Base-by-base conservation (phyloP, 140 eudicot species). In the Flaveria floridana region DNA sequence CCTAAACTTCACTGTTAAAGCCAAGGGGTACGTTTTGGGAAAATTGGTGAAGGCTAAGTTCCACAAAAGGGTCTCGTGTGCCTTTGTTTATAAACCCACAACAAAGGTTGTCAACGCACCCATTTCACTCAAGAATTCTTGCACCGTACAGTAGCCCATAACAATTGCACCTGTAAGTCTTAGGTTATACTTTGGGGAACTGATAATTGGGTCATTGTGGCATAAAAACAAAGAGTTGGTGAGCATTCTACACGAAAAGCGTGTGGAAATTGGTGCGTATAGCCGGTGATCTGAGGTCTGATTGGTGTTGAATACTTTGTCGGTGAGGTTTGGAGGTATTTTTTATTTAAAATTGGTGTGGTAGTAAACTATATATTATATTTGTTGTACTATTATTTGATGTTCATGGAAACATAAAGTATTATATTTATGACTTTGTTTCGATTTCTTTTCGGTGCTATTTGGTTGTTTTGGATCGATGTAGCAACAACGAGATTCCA, bases 1-100 rank as follows among this genome's bases (percentile, higher is more conserved):
- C 70, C 75, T 95, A 72, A 82, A 79, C 51, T 88, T 91, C 81
- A 82, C 79, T 56, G 89, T 95, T 67, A 81, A 91, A 68, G 96
- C 92, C 68, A 83, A 86, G 53, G 97, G 91, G 1, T 91, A 95
- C 62, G 95, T 88, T 53, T 44, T 95, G 68, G 99, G 99, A 3
- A 85, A 80, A 61, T 50, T 90, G 77, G 97, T 93, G 26, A 93
- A 88, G 82, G 91, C 96, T 18, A 93, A 84, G 83, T 93, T 88
- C 75, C 30, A 76, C 75, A 88, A 77, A 74, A 66, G 70, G 48
- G 81, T 90, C 4, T 83, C 84, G 7, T 90, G 98, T 82, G 42
- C 84, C n/a, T 67, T 86, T 7, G 69, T 71, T 58, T 71, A 89
- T 82, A 89, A 80, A 71, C 98, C 98, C 6, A 78, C 79, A 61